Evolutionary conservation across 2,329 filamentous ascomycete species (phyloP), one percentile per base, ranked within the genome.

Genomic region (Zalaria obscura): DNA sequence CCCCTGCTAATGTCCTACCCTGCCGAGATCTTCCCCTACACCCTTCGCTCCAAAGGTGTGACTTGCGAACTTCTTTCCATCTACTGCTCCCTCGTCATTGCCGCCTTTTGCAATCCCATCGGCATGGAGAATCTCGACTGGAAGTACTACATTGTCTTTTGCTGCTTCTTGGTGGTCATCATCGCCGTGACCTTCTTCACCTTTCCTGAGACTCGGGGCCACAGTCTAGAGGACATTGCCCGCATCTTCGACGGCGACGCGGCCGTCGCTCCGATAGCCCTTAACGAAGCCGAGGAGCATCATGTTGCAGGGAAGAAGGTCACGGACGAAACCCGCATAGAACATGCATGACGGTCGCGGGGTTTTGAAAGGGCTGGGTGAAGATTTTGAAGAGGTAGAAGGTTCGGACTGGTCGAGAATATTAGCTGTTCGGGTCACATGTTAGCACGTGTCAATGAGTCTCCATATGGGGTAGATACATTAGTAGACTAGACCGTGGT

Each of bases 161-260:
- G 38, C 36, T 65, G 38, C 61, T 45, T 62, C 61, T 35, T 60
- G 62, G 36, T 64, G 10, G 39, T 54, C 3, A 48, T 53, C 37
- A 34, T 54, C 26, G 42, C 41, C 7, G 44, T 51, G 26, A 54
- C 49, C 2, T 57, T 50, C 25, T 51, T 59, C 38, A 44, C 58
- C 3, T 63, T 55, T 33, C 51, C 50, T 0, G 52, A 57, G 27
- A 54, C 51, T 4, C 44, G 45, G 11, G 50, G 52, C 11, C 46
- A 52, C 38, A 49, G 59, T 25, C 53, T 68, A 7, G 65, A 68
- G 48, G 63, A 68, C 45, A 67, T 67, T 40, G 62, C 61, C 29
- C 61, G 59, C 42, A 55, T 62, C 38, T 67, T 66, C 40, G 64
- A 67, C 40, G 53, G 53, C 31, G n/a, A 33, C 31, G 8, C 31